A percentile compares a stretch with the other conserved stretches of the same genome.
phyloP scores from a whole-genome alignment of 2,329 filamentous ascomycete species.

The Fusarium buxicola region DNA sequence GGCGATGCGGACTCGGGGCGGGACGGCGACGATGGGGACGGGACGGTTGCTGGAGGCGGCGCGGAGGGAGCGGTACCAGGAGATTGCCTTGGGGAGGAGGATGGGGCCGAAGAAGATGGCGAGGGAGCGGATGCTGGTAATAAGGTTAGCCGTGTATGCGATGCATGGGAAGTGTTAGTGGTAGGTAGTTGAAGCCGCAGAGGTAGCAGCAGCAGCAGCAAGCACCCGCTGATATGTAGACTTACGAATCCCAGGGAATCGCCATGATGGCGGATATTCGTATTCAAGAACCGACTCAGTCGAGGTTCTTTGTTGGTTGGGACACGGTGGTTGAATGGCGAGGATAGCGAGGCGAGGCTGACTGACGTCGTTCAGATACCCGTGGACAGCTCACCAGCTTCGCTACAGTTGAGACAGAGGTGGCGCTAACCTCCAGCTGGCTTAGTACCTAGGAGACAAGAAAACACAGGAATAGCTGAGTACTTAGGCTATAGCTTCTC shows the following conservation, averaged over 20 bases:
- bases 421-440: too few species aligned
- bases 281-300: background rate
- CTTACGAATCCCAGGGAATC: conserved; percentile 47
- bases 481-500: too few species aligned
- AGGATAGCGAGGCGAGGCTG: conserved; percentile 24
- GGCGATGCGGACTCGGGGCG: conserved; percentile 64
- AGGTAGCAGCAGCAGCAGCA: background rate
- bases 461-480: too few species aligned
- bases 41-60: conserved; percentile 57
- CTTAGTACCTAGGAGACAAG: too few species aligned
- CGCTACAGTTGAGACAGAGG: conserved; percentile 21
- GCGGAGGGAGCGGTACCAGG: conserved; percentile 70
- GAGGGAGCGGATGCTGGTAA: conserved; percentile 63
- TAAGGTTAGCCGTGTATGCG: conserved; percentile 19
- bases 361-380: conserved; percentile 38
- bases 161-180: conserved; percentile 16
- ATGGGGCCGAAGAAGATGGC: conserved; percentile 76
- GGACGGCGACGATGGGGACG: conserved; percentile 66
- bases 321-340: conserved; percentile 33
- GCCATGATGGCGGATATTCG: conserved; percentile 40
- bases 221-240: background rate
- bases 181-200: background rate
- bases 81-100: conserved; percentile 73
- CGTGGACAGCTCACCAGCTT: conserved; percentile 8
- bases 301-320: conserved; percentile 2